Conservation (phyloP, 345 rosid species). For the Mallotus nudiflorus region DNA sequence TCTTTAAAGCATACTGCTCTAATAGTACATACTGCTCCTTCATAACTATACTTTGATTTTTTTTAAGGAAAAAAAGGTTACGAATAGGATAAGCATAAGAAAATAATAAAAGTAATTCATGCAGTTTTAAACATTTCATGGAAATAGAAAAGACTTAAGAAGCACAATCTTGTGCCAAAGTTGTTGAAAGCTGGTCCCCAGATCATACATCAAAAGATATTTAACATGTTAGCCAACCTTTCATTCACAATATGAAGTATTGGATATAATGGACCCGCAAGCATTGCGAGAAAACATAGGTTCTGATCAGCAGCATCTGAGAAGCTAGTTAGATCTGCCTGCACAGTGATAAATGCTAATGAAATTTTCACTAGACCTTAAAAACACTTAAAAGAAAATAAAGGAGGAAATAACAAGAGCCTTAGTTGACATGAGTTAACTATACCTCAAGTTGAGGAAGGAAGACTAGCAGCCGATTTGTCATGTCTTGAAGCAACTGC, state of each 20-base stretch:
- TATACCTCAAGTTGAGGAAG: conserved; percentile 87
- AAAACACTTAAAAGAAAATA: conserved; percentile 4
- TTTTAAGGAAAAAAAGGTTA: background rate
- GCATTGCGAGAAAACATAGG: conserved; percentile 70
- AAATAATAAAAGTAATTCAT: no score
- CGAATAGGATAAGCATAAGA: background rate
- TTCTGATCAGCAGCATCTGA: conserved; percentile 57
- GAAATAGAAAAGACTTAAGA: background rate
- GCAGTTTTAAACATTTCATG: background rate
- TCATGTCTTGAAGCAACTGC: conserved; percentile 84
- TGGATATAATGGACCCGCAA: conserved; percentile 75
- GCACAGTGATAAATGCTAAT: conserved; percentile 21
- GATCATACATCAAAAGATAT: conserved; percentile 1
- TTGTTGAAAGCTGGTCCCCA: background rate
- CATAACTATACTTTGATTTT: background rate
- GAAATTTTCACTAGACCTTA: conserved; percentile 5
- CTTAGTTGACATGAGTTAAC: conserved; percentile 7
- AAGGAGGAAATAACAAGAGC: conserved; percentile 5
- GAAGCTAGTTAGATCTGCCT: conserved; percentile 64
- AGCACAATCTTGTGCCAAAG: background rate
- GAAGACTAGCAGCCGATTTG: conserved; percentile 59
- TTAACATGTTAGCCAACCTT: conserved; percentile 45
- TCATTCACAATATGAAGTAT: conserved; percentile 64
- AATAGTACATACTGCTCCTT: background rate
- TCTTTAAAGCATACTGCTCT: background rate